A percentile compares a stretch with the other conserved stretches of the same genome.
phyloP scores from a whole-genome alignment of 306 rosid genomes.

The Luffa aegyptiaca region DNA sequence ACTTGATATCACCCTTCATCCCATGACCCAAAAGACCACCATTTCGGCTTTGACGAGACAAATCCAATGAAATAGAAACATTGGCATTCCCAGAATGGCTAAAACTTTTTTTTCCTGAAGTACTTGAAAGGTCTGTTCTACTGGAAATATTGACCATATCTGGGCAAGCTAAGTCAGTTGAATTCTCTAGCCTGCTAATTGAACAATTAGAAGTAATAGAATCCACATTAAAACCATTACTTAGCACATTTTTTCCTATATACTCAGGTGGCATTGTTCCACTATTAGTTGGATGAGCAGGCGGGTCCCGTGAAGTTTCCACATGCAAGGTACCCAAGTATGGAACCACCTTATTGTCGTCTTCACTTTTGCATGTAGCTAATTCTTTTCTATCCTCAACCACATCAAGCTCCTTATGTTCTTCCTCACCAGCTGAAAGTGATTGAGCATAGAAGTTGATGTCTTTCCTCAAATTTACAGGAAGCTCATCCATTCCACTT shows the following conservation, averaged over 20 bases:
- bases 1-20: slow-evolving; percentile 23
- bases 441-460: slow-evolving; percentile 9
- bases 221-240: slow-evolving; percentile 27
- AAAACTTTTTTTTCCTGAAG: slow-evolving; percentile 23
- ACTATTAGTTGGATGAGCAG: slow-evolving; percentile 7
- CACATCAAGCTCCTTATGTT: slow-evolving; percentile 13
- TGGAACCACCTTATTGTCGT: slow-evolving; percentile 20
- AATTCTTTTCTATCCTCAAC: slow-evolving; percentile 19
- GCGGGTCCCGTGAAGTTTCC: slow-evolving; percentile 13
- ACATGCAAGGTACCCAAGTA: slow-evolving; percentile 20
- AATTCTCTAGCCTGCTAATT: slow-evolving; percentile 23
- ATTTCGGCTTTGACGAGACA: slow-evolving; percentile 37
- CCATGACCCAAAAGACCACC: slow-evolving; percentile 26
- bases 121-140: slow-evolving; percentile 15
- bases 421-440: slow-evolving; percentile 24
- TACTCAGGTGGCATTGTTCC: slow-evolving; percentile 13
- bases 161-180: slow-evolving; percentile 21
- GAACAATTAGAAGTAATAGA: slow-evolving; percentile 22
- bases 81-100: slow-evolving; percentile 23
- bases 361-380: slow-evolving; percentile 14
- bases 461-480: slow-evolving; percentile 22
- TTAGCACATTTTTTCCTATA: slow-evolving; percentile 12
- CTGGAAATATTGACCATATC: slow-evolving; percentile 25
- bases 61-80: slow-evolving; percentile 19
- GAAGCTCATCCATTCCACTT: slow-evolving; percentile 20